Percentiles rank a stretch among this genome's conserved stretches.
These are phyloP conservation scores for Domatiomyces catenatus DNA, from an alignment of 2,329 filamentous ascomycete genomes.

Conservation along the genomic window DNA sequence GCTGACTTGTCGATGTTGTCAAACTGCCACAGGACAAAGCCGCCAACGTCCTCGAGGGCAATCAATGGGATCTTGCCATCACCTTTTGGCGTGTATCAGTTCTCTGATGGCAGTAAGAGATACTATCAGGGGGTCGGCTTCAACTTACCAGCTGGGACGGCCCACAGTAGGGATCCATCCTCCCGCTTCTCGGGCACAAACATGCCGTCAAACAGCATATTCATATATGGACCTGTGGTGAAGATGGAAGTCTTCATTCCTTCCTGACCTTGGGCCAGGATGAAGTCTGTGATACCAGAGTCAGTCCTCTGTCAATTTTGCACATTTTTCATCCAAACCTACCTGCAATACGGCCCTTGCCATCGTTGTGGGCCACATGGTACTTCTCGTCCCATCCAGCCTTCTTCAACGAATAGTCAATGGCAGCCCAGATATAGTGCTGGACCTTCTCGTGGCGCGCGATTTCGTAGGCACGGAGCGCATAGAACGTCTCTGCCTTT, in stretches of 20 bases:
- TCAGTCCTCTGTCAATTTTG: too few relatives aligned
- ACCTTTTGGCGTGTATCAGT: background rate
- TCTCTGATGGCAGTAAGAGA: too few relatives aligned
- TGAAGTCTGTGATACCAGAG: background rate
- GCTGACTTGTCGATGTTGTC: constrained; percentile 28
- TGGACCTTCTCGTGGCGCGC: constrained; percentile 21
- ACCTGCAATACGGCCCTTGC: constrained; percentile 27
- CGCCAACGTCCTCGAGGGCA: constrained; percentile 31
- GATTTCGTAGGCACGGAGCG: constrained; percentile 23
- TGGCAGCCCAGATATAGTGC: constrained; percentile 33
- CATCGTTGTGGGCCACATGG: constrained; percentile 34
- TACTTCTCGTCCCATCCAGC: constrained; percentile 31
- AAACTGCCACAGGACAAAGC: constrained; percentile 35
- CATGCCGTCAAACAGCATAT: constrained; percentile 3
- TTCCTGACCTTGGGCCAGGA: constrained; percentile 1
- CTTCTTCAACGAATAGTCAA: constrained; percentile 36
- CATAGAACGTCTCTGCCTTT: constrained; percentile 35
- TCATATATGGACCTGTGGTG: constrained; percentile 4
- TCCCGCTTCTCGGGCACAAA: constrained; percentile 1
- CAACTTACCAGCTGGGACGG: constrained; percentile 23
- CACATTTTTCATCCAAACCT: background rate
- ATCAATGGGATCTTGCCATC: constrained; percentile 28
- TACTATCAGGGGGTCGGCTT: too few relatives aligned
- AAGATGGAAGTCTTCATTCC: constrained; percentile 2
- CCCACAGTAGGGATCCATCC: constrained; percentile 26